Percentiles rank a stretch among this genome's conserved stretches.
Conservation (phyloP, 352 stramenopile species). For the Pythium sp. region DNA sequence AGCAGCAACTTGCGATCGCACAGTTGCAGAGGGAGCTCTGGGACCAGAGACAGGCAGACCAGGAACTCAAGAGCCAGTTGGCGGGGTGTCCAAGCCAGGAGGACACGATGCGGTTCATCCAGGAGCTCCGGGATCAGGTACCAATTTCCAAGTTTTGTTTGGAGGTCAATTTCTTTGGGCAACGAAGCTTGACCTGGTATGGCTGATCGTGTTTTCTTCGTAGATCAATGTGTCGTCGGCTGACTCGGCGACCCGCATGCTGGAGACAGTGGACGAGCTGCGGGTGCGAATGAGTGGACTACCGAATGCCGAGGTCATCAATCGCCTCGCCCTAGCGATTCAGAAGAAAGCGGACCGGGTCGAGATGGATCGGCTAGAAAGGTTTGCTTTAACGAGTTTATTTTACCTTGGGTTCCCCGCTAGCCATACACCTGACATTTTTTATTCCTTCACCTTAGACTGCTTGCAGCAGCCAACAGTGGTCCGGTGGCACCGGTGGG, state of each 20-base stretch:
- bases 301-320: slow-evolving; percentile 44
- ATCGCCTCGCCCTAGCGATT: slow-evolving; percentile 35
- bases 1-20: slow-evolving; percentile 40
- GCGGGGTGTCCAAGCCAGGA: slow-evolving; percentile 55
- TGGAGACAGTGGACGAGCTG: slow-evolving; percentile 55
- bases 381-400: slow-evolving; percentile 7
- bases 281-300: slow-evolving; percentile 41
- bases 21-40: slow-evolving; percentile 44
- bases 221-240: slow-evolving; percentile 39
- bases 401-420: background rate
- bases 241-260: slow-evolving; percentile 37
- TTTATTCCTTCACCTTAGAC: slow-evolving; percentile 11
- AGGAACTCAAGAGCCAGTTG: slow-evolving; percentile 42
- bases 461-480: slow-evolving; percentile 29
- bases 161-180: background rate
- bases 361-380: slow-evolving; percentile 50
- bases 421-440: background rate
- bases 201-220: background rate
- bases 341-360: slow-evolving; percentile 53
- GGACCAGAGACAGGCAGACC: slow-evolving; percentile 42
- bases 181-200: too few species aligned
- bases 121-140: slow-evolving; percentile 59
- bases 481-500: slow-evolving; percentile 12
- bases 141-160: background rate
- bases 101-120: slow-evolving; percentile 52